Base-by-base conservation (phyloP, 805 yeast species). In the Starmera quercuum region DNA sequence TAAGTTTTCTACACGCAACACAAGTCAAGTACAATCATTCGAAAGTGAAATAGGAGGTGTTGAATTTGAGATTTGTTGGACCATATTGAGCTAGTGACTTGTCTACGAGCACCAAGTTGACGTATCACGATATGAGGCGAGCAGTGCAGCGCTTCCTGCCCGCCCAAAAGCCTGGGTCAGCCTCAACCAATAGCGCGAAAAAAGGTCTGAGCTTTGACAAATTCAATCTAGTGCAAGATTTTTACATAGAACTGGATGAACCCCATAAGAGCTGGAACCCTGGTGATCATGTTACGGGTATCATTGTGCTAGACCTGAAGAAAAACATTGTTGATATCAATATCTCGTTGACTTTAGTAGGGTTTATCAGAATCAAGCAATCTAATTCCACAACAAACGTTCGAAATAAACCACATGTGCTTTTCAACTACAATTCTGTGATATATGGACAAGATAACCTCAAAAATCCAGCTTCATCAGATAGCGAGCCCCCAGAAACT, bases 211-310 rank as follows among this genome's bases (percentile, higher is more conserved):
- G 42, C 31, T 29, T 51, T 10, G 56, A 42, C 17, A 42, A 42
- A 11, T 41, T 49, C 31, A 63, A 58, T 29, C 58, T 71, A 9
- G 66, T 75, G 10, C 68, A 66, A 28, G 88, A 83, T 43, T 79
- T 84, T 56, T 82, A 76, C 54, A 76, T 86, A 31, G 65, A 66
- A 29, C 63, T 86, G 30, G 81, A 78, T 40, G 78, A 79, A 35
- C 88, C 95, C 1, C 95, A 84, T 54, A 72, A 73, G 43, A 61
- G 71, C 4, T 85, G 81, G 74, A 60, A 65, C n/a, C 95, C 96
- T 0, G 92, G 90, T 12, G 95, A 85, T 34, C 70, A 68, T 42
- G 69, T 84, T 4, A 57, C 66, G 1, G 94, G 94, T 12, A 77
- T 73, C 44, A 69, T 76, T 10, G 67, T 76, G 2, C 56, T 82